These are phyloP conservation scores for Striga hermonthica DNA, from an alignment of 305 asterid species.

Conservation along the genomic window DNA sequence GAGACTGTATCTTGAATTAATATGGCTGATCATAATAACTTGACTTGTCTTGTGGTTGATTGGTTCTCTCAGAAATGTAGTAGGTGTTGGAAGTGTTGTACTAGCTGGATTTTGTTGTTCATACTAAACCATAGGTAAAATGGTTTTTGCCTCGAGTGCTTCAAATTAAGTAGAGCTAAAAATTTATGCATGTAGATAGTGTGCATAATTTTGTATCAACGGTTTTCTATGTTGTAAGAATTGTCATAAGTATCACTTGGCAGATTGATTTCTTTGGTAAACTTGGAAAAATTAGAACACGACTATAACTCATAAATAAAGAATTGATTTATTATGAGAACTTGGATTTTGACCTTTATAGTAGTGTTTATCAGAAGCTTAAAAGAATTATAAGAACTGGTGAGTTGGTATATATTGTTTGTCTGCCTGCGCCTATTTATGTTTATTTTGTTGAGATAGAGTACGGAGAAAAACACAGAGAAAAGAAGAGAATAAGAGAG, in stretches of 20 bases:
- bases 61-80: no score
- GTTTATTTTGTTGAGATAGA: no score
- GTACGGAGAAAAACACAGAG: no score
- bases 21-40: not conserved
- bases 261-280: not conserved
- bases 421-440: no score
- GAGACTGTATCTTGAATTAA: not conserved
- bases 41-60: not conserved
- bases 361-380: not conserved
- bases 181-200: not conserved
- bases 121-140: no score
- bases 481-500: no score
- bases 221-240: not conserved
- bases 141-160: no score
- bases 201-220: not conserved
- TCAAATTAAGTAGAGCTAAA: no score
- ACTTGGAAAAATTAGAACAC: not conserved
- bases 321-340: not conserved
- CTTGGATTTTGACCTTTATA: not conserved
- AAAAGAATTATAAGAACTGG: not conserved
- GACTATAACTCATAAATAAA: not conserved
- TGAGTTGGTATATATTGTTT: not conserved
- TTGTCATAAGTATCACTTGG: not conserved
- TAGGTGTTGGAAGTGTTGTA: not conserved
- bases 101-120: not conserved